A percentile compares a stretch with the other conserved stretches of the same genome.
Evolutionary conservation across 305 asterid species (phyloP).

Genomic region (Ajuga reptans): DNA sequence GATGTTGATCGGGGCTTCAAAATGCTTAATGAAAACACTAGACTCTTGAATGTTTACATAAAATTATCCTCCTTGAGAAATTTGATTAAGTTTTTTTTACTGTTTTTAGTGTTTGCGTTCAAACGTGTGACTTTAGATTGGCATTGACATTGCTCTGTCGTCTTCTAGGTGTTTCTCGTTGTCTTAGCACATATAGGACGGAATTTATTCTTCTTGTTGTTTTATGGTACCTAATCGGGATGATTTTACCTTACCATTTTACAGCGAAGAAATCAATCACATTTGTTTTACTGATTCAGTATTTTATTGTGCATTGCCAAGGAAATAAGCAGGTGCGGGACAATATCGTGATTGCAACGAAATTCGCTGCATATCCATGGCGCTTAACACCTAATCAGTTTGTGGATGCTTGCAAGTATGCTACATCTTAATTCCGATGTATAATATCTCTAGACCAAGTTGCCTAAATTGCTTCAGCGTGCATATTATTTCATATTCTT

Average conservation of each 20-base stretch:
- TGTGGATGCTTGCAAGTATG: constrained; percentile 79
- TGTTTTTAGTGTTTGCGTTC: neutral
- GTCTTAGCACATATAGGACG: neutral
- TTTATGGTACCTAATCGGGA: neutral
- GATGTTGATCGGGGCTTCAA: neutral
- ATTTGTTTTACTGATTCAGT: constrained; percentile 1
- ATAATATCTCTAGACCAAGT: neutral
- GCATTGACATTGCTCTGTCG: neutral
- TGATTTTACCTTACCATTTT: neutral
- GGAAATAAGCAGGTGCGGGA: constrained; percentile 44
- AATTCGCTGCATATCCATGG: constrained; percentile 96
- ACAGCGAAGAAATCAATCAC: neutral
- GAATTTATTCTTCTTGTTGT: neutral
- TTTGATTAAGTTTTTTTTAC: neutral
- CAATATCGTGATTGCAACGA: constrained; percentile 64
- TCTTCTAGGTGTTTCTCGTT: neutral
- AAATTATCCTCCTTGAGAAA: neutral
- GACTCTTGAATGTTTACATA: neutral
- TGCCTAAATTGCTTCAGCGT: neutral
- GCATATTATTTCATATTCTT: neutral
- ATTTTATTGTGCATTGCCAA: constrained; percentile 21
- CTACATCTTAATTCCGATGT: constrained; percentile 6
- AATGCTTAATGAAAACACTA: no score
- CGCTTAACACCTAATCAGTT: constrained; percentile 77
- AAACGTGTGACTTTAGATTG: neutral